phyloP scores from a whole-genome alignment of 495 filamentous ascomycete species.

The Pseudotulostoma volvatum region DNA sequence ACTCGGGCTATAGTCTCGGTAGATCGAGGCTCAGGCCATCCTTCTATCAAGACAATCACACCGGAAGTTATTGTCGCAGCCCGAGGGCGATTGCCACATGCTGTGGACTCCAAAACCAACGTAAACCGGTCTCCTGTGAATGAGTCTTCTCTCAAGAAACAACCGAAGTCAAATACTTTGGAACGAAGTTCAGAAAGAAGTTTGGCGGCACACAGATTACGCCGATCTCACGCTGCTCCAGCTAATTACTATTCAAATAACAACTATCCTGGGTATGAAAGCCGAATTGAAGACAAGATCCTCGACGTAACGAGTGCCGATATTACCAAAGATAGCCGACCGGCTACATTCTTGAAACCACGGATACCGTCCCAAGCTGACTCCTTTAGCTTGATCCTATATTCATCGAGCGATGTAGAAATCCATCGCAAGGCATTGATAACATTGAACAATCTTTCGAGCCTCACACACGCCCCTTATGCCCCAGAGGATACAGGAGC shows the following conservation, averaged over 20 bases:
- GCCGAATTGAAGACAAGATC: slow-evolving; percentile 1
- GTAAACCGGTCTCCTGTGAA: background rate
- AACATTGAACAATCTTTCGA: slow-evolving; percentile 3
- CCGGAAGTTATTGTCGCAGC: too few relatives aligned
- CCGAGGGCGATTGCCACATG: too few relatives aligned
- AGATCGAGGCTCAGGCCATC: background rate
- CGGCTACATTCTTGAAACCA: background rate
- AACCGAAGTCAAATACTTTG: background rate
- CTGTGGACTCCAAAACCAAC: too few relatives aligned
- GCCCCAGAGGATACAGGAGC: slow-evolving; percentile 5
- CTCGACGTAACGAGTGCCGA: background rate
- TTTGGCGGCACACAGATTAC: slow-evolving; percentile 10
- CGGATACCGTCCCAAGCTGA: background rate
- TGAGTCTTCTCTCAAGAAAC: background rate
- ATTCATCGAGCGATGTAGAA: slow-evolving; percentile 3
- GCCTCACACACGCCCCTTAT: slow-evolving; percentile 4
- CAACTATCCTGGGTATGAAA: slow-evolving; percentile 5
- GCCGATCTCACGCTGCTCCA: slow-evolving; percentile 9
- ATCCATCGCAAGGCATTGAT: slow-evolving; percentile 4
- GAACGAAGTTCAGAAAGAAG: background rate
- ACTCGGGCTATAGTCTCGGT: background rate
- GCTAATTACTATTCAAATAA: slow-evolving; percentile 13
- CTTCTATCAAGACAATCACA: background rate
- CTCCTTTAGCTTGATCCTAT: background rate
- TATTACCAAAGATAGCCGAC: background rate